Conservation (phyloP, 2,329 filamentous ascomycete genomes). For the Pseudogymnoascus destructans region DNA sequence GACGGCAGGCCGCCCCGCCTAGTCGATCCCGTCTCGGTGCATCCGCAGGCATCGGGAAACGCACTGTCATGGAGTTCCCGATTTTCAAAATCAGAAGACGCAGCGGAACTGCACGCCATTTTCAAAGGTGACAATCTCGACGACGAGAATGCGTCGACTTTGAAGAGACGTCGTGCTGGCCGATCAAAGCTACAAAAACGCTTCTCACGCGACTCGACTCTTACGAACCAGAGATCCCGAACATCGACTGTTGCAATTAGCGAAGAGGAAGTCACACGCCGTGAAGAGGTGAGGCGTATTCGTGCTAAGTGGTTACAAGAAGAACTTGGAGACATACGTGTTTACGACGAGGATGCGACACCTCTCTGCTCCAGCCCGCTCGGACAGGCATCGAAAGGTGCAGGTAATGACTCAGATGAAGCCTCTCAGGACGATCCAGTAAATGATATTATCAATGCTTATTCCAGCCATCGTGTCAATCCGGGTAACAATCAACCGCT, state of each 20-base stretch:
- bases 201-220: conserved; percentile 32
- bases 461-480: conserved; percentile 11
- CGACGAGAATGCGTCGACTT: conserved; percentile 28
- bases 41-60: conserved; percentile 9
- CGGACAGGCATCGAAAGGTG: neutral
- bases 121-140: conserved; percentile 17
- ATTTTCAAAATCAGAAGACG: conserved; percentile 17
- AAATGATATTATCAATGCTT: conserved; percentile 12
- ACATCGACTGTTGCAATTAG: conserved; percentile 32
- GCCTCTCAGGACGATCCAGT: conserved; percentile 13
- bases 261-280: conserved; percentile 39
- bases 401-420: neutral
- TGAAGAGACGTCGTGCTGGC: conserved; percentile 33
- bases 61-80: conserved; percentile 13
- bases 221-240: conserved; percentile 30
- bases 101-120: conserved; percentile 19
- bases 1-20: conserved; percentile 20
- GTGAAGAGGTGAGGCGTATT: conserved; percentile 42
- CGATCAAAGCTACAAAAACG: conserved; percentile 31
- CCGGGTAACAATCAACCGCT: conserved; percentile 8
- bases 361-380: conserved; percentile 16
- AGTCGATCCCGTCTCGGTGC: conserved; percentile 8
- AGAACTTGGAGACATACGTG: conserved; percentile 38
- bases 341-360: conserved; percentile 28
- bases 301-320: conserved; percentile 45